Conservation (phyloP, 2,329 filamentous ascomycete genomes). For the Gnomoniopsis sp. region DNA sequence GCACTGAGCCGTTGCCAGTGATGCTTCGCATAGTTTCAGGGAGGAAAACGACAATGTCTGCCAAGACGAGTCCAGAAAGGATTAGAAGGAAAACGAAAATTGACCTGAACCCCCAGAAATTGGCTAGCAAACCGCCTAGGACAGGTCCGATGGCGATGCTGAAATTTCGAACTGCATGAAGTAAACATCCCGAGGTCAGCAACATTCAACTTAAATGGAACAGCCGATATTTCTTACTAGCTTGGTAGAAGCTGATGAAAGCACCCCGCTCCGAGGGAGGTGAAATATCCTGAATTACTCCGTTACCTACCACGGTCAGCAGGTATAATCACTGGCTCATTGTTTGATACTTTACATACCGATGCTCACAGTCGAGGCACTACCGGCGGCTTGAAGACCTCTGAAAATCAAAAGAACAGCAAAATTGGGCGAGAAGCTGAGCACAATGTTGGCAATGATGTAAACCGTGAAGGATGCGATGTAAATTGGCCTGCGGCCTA, state of each 20-base stretch:
- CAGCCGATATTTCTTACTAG: constrained; percentile 22
- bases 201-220: accelerated
- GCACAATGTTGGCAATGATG: constrained; percentile 41
- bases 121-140: constrained; percentile 28
- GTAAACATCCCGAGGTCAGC: too few relatives aligned
- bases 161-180: constrained; percentile 23
- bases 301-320: constrained; percentile 21
- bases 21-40: constrained; percentile 32
- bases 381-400: constrained; percentile 44
- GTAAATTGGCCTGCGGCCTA: constrained; percentile 43
- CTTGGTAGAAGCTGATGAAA: constrained; percentile 30
- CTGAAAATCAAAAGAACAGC: constrained; percentile 40
- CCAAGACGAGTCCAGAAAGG: constrained; percentile 30
- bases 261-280: constrained; percentile 26
- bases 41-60: constrained; percentile 31
- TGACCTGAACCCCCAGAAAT: constrained; percentile 27
- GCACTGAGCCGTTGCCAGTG: constrained; percentile 35
- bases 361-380: constrained; percentile 44
- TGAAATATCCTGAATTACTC: constrained; percentile 31
- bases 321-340: background rate
- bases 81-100: constrained; percentile 30
- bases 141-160: constrained; percentile 30
- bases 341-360: constrained; percentile 26
- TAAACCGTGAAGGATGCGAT: constrained; percentile 44
- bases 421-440: constrained; percentile 42